Conservation (phyloP, 768 basidiomycete genomes). For the Scleroderma bovista region DNA sequence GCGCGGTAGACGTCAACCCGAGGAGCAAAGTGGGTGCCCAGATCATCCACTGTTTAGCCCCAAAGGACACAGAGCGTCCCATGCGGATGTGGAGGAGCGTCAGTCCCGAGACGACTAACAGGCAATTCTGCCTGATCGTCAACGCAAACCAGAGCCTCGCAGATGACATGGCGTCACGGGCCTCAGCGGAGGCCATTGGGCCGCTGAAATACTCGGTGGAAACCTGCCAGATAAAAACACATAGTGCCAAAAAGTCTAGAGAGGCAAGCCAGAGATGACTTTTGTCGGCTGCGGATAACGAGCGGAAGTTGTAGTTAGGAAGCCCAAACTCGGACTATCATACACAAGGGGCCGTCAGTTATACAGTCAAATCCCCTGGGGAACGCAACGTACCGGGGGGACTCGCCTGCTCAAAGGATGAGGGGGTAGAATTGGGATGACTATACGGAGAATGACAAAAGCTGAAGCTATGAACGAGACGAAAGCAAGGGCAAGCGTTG, state of each 20-base stretch:
- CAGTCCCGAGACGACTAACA: conserved; percentile 53
- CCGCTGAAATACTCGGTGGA: conserved; percentile 47
- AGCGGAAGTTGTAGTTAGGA: conserved; percentile 51
- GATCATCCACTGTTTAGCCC: conserved; percentile 66
- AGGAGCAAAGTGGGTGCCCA: conserved; percentile 62
- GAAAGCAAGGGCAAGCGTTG: conserved; percentile 61
- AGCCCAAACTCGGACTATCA: conserved; percentile 69
- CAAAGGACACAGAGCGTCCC: conserved; percentile 66
- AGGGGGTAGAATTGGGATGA: no score
- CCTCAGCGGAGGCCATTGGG: conserved; percentile 38
- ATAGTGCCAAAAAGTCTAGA: conserved; percentile 58
- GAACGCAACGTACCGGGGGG: conserved; percentile 50
- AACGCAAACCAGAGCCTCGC: conserved; percentile 62
- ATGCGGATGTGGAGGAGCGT: conserved; percentile 67
- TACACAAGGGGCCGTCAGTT: conserved; percentile 14
- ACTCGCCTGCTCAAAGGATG: conserved; percentile 71
- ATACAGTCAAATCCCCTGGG: not conserved
- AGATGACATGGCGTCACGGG: conserved; percentile 47
- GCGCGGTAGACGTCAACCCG: conserved; percentile 48
- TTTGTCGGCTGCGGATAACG: conserved; percentile 64
- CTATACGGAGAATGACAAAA: conserved; percentile 70
- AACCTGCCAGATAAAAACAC: conserved; percentile 62
- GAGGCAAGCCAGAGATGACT: conserved; percentile 68
- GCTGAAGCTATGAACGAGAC: conserved; percentile 68
- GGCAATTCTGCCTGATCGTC: conserved; percentile 65